These are phyloP conservation scores for Zygoascus flipseniorum DNA, from an alignment of 805 yeast genomes.

Conservation along the genomic window DNA sequence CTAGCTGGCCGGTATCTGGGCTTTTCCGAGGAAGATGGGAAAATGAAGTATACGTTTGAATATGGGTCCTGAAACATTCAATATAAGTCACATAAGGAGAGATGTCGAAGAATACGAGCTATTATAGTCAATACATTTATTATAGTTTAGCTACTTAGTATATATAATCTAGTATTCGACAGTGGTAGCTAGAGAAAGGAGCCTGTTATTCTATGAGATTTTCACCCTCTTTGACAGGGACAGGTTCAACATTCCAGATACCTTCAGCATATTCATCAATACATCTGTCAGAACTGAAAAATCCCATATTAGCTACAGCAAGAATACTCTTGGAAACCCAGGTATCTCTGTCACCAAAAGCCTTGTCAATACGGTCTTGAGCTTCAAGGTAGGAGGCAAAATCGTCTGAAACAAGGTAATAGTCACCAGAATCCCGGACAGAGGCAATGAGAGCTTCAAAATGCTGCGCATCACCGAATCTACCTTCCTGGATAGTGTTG, in stretches of 20 bases:
- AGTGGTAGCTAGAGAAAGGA: no score
- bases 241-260: slow-evolving; percentile 87
- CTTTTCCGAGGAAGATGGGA: no score
- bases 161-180: no score
- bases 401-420: slow-evolving; percentile 82
- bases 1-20: no score
- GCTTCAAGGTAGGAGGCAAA: slow-evolving; percentile 81
- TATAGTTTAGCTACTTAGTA: no score
- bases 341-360: slow-evolving; percentile 52
- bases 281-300: slow-evolving; percentile 85
- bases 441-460: slow-evolving; percentile 62
- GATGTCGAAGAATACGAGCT: no score
- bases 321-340: slow-evolving; percentile 74
- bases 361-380: slow-evolving; percentile 66
- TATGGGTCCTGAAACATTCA: no score
- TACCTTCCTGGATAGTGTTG: slow-evolving; percentile 54
- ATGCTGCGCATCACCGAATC: slow-evolving; percentile 57
- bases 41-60: no score
- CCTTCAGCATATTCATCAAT: slow-evolving; percentile 86
- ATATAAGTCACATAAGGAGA: no score
- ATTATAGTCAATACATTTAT: no score
- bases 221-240: slow-evolving; percentile 9
- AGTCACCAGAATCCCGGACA: slow-evolving; percentile 67
- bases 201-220: slow-evolving; percentile 4
- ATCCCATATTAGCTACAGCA: slow-evolving; percentile 88